Base-by-base conservation (phyloP, 352 stramenopile genomes). In the Globisporangium uncinulatum region DNA sequence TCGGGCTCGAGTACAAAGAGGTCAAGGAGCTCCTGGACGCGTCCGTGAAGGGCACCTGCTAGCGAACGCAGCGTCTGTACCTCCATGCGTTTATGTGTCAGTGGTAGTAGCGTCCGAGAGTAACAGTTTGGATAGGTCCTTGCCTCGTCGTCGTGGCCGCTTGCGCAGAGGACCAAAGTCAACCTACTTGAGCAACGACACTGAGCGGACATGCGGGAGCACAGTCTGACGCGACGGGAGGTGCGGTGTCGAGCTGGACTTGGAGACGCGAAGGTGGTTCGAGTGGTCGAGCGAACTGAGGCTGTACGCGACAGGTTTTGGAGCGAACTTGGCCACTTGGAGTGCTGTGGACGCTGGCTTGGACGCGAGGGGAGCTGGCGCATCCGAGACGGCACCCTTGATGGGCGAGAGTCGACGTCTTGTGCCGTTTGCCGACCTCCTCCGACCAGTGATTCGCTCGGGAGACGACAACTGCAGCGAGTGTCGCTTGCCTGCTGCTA, bases 1-100 rank as follows among this genome's bases (percentile, higher is more conserved):
- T 81, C n/a, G 74, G 74, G 15, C 63, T 84, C 31, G 62, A 76
- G 34, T 84, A 84, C 57, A 48, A 61, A 8, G 74, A 84, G 52
- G 70, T 84, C 36, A 70, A 77, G 49, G 56, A 69, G 47, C 67
- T 84, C 48, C 57, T 84, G 11, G 36, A 62, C 14, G 67, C 69
- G 17, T 83, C 74, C 32, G 57, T 66, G 10, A 63, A 54, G 11
- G 63, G 51, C 20, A 58, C 56, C 6, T 74, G 69, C 49, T 70
- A 57, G 31, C 10, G 14, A 11, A 41, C 24, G 19, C 19, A 29
- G 4, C 11, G 17, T 13, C 24, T 29, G 24, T 29, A 29, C 24
- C 24, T 29, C 24, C 24, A 29, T 29, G 24, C 24, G 11, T 31
- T 21, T 39, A 34, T 37, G 47, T 39, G 14, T 20, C 6, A 21